A percentile compares a stretch with the other conserved stretches of the same genome.
Conservation (phyloP, 371 early-diverging fungal genomes). For the Funneliformis caledonium region DNA sequence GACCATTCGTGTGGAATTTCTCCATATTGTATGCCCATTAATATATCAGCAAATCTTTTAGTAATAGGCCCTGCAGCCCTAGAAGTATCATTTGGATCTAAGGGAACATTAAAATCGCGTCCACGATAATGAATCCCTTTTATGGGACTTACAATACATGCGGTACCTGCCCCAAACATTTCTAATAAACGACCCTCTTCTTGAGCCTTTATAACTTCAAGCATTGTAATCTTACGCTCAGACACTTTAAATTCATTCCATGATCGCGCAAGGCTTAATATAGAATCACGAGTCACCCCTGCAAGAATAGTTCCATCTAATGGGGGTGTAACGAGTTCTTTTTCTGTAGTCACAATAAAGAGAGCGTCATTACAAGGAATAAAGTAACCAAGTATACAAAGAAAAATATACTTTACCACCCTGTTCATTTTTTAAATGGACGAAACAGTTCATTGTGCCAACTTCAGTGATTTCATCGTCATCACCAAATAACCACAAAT, state of each 20-base stretch:
- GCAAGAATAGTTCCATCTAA: slow-evolving; percentile 96
- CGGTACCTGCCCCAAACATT: slow-evolving; percentile 95
- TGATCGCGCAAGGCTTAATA: slow-evolving; percentile 76
- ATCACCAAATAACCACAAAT: slow-evolving; percentile 92
- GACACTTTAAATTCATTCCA: slow-evolving; percentile 93
- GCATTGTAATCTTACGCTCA: slow-evolving; percentile 88
- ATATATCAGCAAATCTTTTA: slow-evolving; percentile 81
- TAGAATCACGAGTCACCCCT: slow-evolving; percentile 96
- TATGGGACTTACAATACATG: slow-evolving; percentile 94
- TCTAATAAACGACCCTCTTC: slow-evolving; percentile 77
- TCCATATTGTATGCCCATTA: slow-evolving; percentile 95
- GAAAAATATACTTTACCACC: slow-evolving; percentile 52
- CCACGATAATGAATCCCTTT: slow-evolving; percentile 79
- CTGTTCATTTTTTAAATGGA: slow-evolving; percentile 78
- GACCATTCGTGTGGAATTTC: slow-evolving; percentile 78
- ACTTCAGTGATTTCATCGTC: slow-evolving; percentile 92
- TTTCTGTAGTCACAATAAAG: slow-evolving; percentile 46
- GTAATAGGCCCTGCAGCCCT: slow-evolving; percentile 92
- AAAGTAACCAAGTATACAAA: not conserved
- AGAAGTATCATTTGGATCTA: slow-evolving; percentile 82
- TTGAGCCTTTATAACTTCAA: slow-evolving; percentile 74
- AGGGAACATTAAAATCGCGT: slow-evolving; percentile 77
- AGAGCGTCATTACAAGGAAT: not conserved
- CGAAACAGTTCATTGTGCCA: slow-evolving; percentile 96
- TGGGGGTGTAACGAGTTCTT: slow-evolving; percentile 90